Percentiles rank a stretch among this genome's conserved stretches.
Conservation (phyloP, 805 yeast species). For the Yarrowia sp. region DNA sequence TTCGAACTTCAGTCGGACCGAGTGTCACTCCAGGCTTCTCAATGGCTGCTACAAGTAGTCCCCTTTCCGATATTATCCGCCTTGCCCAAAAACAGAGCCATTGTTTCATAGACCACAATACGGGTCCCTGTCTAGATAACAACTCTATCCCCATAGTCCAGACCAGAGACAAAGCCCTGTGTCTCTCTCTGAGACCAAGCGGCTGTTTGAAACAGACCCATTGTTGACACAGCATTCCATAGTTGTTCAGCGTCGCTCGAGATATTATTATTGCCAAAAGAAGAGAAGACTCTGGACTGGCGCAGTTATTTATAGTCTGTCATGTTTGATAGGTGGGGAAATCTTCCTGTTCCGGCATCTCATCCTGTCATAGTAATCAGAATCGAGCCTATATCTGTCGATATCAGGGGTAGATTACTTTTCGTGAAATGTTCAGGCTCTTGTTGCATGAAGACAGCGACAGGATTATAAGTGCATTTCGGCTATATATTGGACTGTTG, state of each 20-base stretch:
- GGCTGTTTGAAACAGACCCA: background rate
- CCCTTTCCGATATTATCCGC: background rate
- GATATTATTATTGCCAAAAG: background rate
- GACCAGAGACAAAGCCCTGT: background rate
- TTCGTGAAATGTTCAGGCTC: too few species aligned
- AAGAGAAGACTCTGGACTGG: background rate
- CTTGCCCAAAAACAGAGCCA: background rate
- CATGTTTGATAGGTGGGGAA: constrained; percentile 1
- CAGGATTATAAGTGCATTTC: too few species aligned
- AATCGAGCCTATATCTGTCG: too few species aligned
- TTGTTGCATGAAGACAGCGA: too few species aligned
- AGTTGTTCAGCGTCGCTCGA: background rate
- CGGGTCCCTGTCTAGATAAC: background rate
- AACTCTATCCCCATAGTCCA: background rate
- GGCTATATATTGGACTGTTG: too few species aligned
- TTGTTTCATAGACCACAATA: too few species aligned
- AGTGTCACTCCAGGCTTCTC: too few species aligned
- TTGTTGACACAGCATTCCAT: background rate
- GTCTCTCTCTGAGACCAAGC: background rate
- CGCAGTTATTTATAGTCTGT: background rate
- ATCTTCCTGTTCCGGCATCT: too few species aligned
- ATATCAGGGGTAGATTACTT: background rate
- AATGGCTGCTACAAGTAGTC: too few species aligned
- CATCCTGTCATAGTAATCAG: too few species aligned
- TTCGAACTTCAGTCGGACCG: too few species aligned